Base-by-base conservation (phyloP, 768 basidiomycete species). In the Termitomyces sp. region DNA sequence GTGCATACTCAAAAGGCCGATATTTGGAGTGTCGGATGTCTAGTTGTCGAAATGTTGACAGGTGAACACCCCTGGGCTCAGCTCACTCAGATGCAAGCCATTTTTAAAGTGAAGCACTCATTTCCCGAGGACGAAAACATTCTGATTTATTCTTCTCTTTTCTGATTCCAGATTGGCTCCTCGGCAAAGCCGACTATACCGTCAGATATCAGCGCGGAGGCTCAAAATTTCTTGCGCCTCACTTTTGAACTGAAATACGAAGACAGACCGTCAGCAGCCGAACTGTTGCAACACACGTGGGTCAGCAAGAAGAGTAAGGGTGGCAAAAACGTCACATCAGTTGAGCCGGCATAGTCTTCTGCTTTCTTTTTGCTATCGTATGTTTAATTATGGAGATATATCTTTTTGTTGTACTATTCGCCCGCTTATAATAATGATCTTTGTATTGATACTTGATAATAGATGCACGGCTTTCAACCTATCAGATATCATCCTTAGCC, bases 71-170 rank as follows among this genome's bases (percentile, higher is more conserved):
- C 94, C 1, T 98, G 91, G 86, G 92, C 96, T 0, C 90, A 95
- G 62, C 79, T 98, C 43, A 94, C 89, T 6, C 97, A 98, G 74
- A 98, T 98, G 95, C 97, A 98, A 73, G 97, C 96, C 43, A 97
- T 99, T 62, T 99, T 97, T 80, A 92, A 94, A 80, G 95, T 92
- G 58, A 42, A 69, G 63, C 38, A 30, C 13, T 38, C 46, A 32
- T 47, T 35, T 53, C 36, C 30, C 14, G n/a, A 32, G 24, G 30
- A 51, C 51, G 4, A 26, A 13, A n/a, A 46, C 33, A 28, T 20
- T 57, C 6, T 52, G 44, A 38, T 22, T 26, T 54, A 32, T 53
- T 48, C 14, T 18, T 40, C n/a, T 8, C 24, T 38, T 14, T 1
- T 20, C 24, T 18, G 12, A 22, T 53, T 22, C 10, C 63, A 98